phyloP scores from a whole-genome alignment of 495 filamentous ascomycete species.

The Trichocladium uniseriatum region DNA sequence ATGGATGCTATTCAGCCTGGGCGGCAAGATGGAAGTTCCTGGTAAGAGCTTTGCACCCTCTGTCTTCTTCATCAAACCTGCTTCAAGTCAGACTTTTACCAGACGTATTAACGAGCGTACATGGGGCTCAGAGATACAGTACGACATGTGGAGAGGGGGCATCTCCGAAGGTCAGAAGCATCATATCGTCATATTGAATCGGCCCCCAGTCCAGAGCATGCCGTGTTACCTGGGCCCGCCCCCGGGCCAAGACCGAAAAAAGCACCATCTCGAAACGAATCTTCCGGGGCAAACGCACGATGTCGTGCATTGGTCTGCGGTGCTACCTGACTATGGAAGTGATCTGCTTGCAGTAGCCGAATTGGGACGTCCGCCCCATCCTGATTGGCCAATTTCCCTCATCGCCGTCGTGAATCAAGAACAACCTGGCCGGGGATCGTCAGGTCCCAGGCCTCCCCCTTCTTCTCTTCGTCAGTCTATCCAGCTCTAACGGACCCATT shows the following conservation, averaged over 20 bases:
- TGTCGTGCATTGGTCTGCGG: constrained; percentile 20
- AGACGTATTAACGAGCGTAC: no score
- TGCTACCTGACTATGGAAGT: constrained; percentile 12
- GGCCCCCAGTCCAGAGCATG: no score
- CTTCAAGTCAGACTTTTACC: no score
- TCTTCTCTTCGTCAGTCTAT: constrained; percentile 20
- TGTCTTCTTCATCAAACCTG: no score
- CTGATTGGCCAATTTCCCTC: constrained; percentile 18
- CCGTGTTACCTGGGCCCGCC: constrained; percentile 5
- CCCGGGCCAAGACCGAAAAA: not conserved
- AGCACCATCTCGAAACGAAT: constrained; percentile 2
- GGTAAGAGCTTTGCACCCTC: no score
- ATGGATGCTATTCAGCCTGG: no score
- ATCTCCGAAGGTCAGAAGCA: no score
- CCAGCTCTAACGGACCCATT: constrained; percentile 21
- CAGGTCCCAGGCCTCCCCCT: not conserved
- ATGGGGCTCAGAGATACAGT: no score
- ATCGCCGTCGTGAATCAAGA: not conserved
- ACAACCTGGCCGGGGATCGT: not conserved
- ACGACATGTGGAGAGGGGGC: no score
- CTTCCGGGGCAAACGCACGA: constrained; percentile 15
- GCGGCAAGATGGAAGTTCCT: no score
- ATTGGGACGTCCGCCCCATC: constrained; percentile 12
- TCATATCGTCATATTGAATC: no score
- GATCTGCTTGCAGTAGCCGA: constrained; percentile 10